Conservation (phyloP, 306 rosid genomes). For the Gillenia trifoliata region DNA sequence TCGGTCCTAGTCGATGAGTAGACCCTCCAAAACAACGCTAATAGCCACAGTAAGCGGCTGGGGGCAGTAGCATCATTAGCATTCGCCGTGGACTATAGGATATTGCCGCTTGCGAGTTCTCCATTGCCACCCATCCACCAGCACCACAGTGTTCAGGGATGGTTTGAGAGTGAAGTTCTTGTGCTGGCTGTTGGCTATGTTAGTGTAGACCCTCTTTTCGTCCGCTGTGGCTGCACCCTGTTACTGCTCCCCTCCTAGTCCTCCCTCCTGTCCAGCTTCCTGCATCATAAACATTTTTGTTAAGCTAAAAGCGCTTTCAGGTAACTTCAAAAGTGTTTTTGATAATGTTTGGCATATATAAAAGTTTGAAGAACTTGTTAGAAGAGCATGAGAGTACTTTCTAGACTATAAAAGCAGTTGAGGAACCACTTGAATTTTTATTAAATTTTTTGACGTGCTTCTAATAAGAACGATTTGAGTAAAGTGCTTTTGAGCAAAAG, state of each 20-base stretch:
- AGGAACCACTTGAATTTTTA: too few relatives aligned
- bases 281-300: not conserved
- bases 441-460: too few relatives aligned
- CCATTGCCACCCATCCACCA: constrained; percentile 66
- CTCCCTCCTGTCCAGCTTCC: constrained; percentile 67
- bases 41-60: constrained; percentile 47
- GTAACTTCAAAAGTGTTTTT: too few relatives aligned
- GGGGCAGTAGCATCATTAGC: constrained; percentile 17
- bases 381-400: too few relatives aligned
- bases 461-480: too few relatives aligned
- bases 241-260: constrained; percentile 39
- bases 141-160: constrained; percentile 28
- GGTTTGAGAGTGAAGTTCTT: constrained; percentile 48
- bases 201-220: constrained; percentile 48
- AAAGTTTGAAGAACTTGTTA: too few relatives aligned
- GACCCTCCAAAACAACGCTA: constrained; percentile 51
- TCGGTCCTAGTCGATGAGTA: constrained; percentile 25
- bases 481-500: too few relatives aligned
- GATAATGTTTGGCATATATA: too few relatives aligned
- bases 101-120: constrained; percentile 36
- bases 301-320: not conserved
- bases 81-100: constrained; percentile 45
- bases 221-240: constrained; percentile 74
- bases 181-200: constrained; percentile 34
- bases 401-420: too few relatives aligned